These are phyloP conservation scores for Hypomontagnella monticulosa DNA, from an alignment of 495 filamentous ascomycete genomes.

Conservation along the genomic window DNA sequence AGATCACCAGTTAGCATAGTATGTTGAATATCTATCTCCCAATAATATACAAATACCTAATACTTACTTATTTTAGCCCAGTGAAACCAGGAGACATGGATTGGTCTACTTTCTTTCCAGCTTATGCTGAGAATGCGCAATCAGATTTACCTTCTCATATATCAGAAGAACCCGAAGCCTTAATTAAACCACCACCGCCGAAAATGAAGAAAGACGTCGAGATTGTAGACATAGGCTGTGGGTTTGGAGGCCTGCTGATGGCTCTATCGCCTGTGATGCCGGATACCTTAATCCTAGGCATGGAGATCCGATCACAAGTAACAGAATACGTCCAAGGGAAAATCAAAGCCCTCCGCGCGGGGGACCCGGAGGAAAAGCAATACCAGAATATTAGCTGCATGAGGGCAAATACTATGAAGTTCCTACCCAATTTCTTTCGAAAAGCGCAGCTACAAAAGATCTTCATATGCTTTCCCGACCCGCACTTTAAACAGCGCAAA, in stretches of 20 bases:
- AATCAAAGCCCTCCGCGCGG: constrained; percentile 79
- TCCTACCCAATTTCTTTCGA: constrained; percentile 93
- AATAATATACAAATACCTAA: not conserved
- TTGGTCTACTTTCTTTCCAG: constrained; percentile 87
- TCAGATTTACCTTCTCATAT: constrained; percentile 11
- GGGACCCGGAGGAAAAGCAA: constrained; percentile 64
- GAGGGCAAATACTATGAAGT: constrained; percentile 97
- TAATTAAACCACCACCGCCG: constrained; percentile 38
- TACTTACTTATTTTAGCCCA: constrained; percentile 66
- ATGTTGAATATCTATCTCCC: constrained; percentile 44
- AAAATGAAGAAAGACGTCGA: constrained; percentile 75
- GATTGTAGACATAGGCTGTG: constrained; percentile 97
- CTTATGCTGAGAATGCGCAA: constrained; percentile 57
- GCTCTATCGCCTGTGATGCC: constrained; percentile 84
- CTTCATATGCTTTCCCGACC: constrained; percentile 98
- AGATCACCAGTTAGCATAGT: constrained; percentile 90
- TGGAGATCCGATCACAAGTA: constrained; percentile 92
- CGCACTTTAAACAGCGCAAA: constrained; percentile 97
- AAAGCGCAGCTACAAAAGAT: constrained; percentile 81
- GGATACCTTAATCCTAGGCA: constrained; percentile 81
- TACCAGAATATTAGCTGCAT: constrained; percentile 90
- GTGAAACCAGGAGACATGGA: constrained; percentile 84
- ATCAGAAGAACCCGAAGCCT: constrained; percentile 24
- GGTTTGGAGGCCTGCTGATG: constrained; percentile 90
- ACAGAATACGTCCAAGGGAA: constrained; percentile 87